A percentile compares a stretch with the other conserved stretches of the same genome.
These are phyloP conservation scores for Wickerhamiella bombiphila DNA, from an alignment of 805 yeast species.

Conservation along the genomic window DNA sequence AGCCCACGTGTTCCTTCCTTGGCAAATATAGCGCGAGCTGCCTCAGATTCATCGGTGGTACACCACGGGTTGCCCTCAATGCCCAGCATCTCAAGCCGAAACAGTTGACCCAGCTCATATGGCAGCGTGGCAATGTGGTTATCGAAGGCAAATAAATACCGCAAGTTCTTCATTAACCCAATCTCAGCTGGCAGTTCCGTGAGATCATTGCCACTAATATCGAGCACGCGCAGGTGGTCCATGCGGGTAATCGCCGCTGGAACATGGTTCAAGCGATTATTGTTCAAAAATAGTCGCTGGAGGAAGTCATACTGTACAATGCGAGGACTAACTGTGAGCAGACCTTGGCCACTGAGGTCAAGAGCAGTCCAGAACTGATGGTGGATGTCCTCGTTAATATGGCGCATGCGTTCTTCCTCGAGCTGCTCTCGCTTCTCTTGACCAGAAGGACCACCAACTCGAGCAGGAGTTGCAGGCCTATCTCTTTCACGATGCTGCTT, in stretches of 20 bases:
- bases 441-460: constrained; percentile 9
- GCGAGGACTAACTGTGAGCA: constrained; percentile 53
- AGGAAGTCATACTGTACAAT: constrained; percentile 70
- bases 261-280: constrained; percentile 55
- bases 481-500: constrained; percentile 26
- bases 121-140: constrained; percentile 68
- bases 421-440: constrained; percentile 24
- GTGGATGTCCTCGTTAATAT: constrained; percentile 26
- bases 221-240: constrained; percentile 64
- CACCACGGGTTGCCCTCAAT: constrained; percentile 86
- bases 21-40: constrained; percentile 48
- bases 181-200: constrained; percentile 66
- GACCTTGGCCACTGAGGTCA: constrained; percentile 82
- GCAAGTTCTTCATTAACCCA: constrained; percentile 66
- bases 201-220: constrained; percentile 65
- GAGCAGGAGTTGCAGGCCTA: constrained; percentile 8
- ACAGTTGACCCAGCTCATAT: constrained; percentile 68
- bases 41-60: constrained; percentile 23
- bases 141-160: constrained; percentile 76
- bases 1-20: constrained; percentile 76
- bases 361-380: constrained; percentile 89
- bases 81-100: constrained; percentile 75
- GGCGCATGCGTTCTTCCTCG: constrained; percentile 29
- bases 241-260: constrained; percentile 59
- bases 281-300: constrained; percentile 74